Evolutionary conservation across 768 basidiomycete genomes (phyloP).

Genomic region (Coprinellus aureogranulatus): DNA sequence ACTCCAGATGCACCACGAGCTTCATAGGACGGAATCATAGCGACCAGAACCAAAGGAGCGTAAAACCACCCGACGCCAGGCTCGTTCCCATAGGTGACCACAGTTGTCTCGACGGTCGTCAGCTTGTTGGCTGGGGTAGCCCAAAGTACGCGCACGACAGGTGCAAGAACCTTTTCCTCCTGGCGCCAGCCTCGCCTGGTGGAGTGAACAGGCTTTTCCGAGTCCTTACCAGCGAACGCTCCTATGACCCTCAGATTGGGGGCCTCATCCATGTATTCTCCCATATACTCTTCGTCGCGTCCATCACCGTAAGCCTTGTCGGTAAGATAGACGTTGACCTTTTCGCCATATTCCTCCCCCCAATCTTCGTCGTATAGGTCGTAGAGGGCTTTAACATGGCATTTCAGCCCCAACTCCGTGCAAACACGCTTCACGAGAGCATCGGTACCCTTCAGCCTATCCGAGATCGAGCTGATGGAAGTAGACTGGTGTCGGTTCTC

Average conservation of each 20-base stretch:
- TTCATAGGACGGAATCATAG: not conserved
- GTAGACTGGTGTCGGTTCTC: too few relatives aligned
- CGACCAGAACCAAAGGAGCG: not conserved
- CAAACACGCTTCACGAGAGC: conserved; percentile 7
- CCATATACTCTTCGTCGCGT: not conserved
- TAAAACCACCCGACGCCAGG: not conserved
- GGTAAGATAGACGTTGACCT: not conserved
- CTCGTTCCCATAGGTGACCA: not conserved
- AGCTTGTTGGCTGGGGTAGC: not conserved
- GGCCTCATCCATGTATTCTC: not conserved
- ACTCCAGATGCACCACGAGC: not conserved
- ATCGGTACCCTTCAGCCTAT: conserved; percentile 11
- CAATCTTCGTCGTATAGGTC: not conserved
- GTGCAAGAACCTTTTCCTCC: not conserved
- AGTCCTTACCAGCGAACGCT: not conserved
- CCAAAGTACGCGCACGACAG: not conserved
- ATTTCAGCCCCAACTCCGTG: not conserved
- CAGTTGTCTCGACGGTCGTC: not conserved
- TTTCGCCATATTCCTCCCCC: not conserved
- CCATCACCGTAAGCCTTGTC: not conserved
- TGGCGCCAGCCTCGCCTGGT: not conserved
- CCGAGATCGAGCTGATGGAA: not conserved
- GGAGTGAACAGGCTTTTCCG: not conserved
- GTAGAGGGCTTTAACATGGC: conserved; percentile 9
- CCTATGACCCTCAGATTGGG: not conserved